Conservation (phyloP, 495 filamentous ascomycete genomes). For the Halenospora varia region DNA sequence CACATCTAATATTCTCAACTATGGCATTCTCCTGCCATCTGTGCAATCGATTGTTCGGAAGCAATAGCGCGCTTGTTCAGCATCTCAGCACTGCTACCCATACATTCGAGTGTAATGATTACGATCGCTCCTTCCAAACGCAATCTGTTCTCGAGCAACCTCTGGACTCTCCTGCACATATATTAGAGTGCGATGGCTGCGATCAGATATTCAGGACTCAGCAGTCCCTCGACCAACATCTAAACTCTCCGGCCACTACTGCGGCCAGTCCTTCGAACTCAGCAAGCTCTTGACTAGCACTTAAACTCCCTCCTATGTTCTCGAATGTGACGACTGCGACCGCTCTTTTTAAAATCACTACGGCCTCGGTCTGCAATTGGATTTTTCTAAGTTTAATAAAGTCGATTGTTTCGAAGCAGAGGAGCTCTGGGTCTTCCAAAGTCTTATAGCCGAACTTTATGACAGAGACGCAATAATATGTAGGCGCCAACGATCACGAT, state of each 20-base stretch:
- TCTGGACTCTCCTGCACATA: neutral
- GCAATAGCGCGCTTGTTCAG: neutral
- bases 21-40: neutral
- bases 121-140: neutral
- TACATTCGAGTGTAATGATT: neutral
- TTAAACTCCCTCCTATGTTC: neutral
- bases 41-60: conserved; percentile 1
- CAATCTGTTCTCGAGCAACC: neutral
- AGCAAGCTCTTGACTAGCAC: neutral
- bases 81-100: neutral
- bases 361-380: no score
- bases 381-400: no score
- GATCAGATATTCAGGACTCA: neutral
- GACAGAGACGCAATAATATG: no score
- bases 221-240: neutral
- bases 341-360: no score
- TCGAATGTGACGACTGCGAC: neutral
- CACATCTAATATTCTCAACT: neutral
- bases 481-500: no score
- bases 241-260: neutral
- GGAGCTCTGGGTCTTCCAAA: no score
- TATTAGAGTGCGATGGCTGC: neutral
- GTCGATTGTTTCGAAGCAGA: no score
- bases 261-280: neutral
- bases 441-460: no score